Base-by-base conservation (phyloP, 2,329 filamentous ascomycete species). In the Trichophyton mentagrophytes region DNA sequence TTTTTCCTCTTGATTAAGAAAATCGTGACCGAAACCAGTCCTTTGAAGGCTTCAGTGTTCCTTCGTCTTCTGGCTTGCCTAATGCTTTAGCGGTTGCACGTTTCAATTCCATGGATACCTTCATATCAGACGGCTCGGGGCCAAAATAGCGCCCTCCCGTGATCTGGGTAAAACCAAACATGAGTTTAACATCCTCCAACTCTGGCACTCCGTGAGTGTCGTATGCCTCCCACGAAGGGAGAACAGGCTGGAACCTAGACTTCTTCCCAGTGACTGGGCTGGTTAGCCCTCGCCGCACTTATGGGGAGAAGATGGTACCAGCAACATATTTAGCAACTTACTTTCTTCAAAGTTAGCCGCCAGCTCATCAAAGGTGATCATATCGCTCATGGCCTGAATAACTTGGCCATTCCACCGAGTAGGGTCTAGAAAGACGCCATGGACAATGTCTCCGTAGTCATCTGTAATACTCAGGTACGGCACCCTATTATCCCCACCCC, bases 381-480 rank as follows among this genome's bases (percentile, higher is more conserved):
- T 68, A 22, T 70, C 65, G 62, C 76, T 77, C 47, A 74, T 67
- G 1, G 69, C 74, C 13, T 77, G 76, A 0, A 77, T 63, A 0
- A 75, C 64, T 3, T 63, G 65, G 1, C 72, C 70, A 62, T 72
- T 71, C 67, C 73, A 75, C 44, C 69, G 68, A 51, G 67, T 67
- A 1, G 76, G 76, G 11, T 72, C 68, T 6, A 78, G 68, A 17
- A 78, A 73, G 2, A 77, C 67, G 2, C 76, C 77, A 6, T 79
- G 77, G 9, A 79, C 72, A 17, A 78, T 69, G 59, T 79, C 77
- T 3, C 77, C 77, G 60, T 71, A 79, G 65, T 79, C 76, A 38
- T 75, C 70, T 0, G 62, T 64, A 2, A 78, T 72, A 27, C 69
- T 67, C 25, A 79, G 69, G 63, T 73, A 76, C 0, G 74, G 76